These are phyloP conservation scores for Arachis stenosperma DNA, from an alignment of 306 rosid genomes.

Conservation along the genomic window DNA sequence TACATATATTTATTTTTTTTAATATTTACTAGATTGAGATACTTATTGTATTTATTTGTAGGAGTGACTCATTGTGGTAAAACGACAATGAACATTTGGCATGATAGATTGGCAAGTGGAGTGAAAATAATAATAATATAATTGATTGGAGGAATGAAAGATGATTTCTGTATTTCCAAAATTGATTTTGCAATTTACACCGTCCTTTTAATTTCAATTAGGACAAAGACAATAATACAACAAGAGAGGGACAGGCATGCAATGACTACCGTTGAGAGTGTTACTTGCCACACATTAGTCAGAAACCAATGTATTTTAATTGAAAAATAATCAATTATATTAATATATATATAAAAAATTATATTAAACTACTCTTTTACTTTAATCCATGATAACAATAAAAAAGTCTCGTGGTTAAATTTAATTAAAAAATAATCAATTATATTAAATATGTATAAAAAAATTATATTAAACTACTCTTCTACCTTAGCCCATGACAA, in stretches of 20 bases:
- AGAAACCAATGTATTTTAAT: background rate
- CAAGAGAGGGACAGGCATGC: background rate
- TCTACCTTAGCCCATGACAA: too few species aligned
- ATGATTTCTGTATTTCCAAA: conserved; percentile 1
- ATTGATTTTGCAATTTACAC: conserved; percentile 38
- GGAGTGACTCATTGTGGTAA: background rate
- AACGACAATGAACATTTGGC: conserved; percentile 30
- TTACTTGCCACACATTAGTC: background rate
- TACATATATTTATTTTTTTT: too few species aligned
- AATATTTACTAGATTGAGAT: background rate
- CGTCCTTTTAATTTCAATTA: conserved; percentile 12
- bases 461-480: too few species aligned
- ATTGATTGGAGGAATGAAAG: conserved; percentile 11
- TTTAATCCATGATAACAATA: too few species aligned
- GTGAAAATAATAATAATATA: conserved; percentile 17
- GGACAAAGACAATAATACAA: background rate
- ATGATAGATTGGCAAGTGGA: conserved; percentile 28
- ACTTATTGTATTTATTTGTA: background rate
- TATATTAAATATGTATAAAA: too few species aligned
- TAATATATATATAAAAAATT: too few species aligned
- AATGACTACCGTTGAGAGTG: conserved; percentile 37
- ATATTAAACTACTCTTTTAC: too few species aligned
- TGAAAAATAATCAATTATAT: too few species aligned
- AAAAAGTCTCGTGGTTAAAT: too few species aligned
- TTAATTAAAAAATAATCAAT: too few species aligned